A percentile compares a stretch with the other conserved stretches of the same genome.
phyloP scores from a whole-genome alignment of 1,284 basidiomycete genomes.

The Volvariella surrecta region DNA sequence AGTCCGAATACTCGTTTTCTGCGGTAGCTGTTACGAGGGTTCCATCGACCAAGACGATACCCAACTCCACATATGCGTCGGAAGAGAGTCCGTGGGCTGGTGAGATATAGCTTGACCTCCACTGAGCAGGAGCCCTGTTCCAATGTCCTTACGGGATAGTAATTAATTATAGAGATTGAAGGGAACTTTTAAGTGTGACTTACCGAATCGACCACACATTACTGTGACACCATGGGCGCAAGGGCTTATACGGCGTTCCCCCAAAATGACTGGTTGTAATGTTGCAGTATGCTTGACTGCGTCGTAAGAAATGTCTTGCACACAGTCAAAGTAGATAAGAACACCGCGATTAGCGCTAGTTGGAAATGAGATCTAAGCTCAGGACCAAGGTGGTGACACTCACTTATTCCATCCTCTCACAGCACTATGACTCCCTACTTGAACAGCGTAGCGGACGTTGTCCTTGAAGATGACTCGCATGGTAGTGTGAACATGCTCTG shows the following conservation, averaged over 20 bases:
- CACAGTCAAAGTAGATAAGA: slow-evolving; percentile 26
- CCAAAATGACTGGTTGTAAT: slow-evolving; percentile 28
- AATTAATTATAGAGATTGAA: neutral
- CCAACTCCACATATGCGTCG: slow-evolving; percentile 23
- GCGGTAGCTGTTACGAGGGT: slow-evolving; percentile 27
- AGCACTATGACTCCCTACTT: slow-evolving; percentile 29
- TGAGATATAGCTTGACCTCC: slow-evolving; percentile 30
- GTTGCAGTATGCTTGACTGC: slow-evolving; percentile 22
- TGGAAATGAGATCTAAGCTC: slow-evolving; percentile 3
- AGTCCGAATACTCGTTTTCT: slow-evolving; percentile 26
- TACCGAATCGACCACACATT: slow-evolving; percentile 26
- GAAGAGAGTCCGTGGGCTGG: slow-evolving; percentile 27
- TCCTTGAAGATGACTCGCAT: slow-evolving; percentile 25
- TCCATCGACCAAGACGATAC: slow-evolving; percentile 31
- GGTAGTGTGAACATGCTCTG: slow-evolving; percentile 21
- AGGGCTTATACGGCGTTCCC: slow-evolving; percentile 25
- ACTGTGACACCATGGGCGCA: slow-evolving; percentile 26
- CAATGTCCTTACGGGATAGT: slow-evolving; percentile 24
- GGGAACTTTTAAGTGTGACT: slow-evolving; percentile 7
- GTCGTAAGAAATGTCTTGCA: slow-evolving; percentile 27
- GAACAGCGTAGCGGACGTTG: slow-evolving; percentile 26
- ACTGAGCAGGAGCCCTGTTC: slow-evolving; percentile 30
- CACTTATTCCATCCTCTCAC: slow-evolving; percentile 33
- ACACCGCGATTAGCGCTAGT: slow-evolving; percentile 25
- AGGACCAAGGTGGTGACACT: slow-evolving; percentile 10